Conservation (phyloP, 495 filamentous ascomycete species). For the Chaetomidium leptoderma region DNA sequence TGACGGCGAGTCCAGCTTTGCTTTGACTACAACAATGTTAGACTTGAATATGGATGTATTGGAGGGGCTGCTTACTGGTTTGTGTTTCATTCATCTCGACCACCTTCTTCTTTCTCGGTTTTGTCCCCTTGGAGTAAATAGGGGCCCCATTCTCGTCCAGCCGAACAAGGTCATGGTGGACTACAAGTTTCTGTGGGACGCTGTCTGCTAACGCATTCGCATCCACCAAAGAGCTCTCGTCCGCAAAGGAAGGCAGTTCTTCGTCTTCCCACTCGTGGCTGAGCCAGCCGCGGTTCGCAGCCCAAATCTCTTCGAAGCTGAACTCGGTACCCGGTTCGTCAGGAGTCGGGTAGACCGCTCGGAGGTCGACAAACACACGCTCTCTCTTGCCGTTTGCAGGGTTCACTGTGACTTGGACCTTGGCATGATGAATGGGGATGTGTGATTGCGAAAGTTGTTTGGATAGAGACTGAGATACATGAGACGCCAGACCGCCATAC, state of each 20-base stretch:
- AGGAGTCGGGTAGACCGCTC: conserved; percentile 74
- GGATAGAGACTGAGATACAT: conserved; percentile 54
- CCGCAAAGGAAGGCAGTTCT: conserved; percentile 15
- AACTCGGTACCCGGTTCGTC: conserved; percentile 64
- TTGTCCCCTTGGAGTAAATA: conserved; percentile 30
- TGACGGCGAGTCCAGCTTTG: conserved; percentile 83
- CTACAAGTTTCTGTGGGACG: conserved; percentile 40
- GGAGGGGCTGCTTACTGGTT: conserved; percentile 56
- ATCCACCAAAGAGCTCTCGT: conserved; percentile 25
- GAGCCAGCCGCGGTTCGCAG: conserved; percentile 73
- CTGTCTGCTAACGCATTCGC: conserved; percentile 25
- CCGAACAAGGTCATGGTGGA: conserved; percentile 42
- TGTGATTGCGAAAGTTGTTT: conserved; percentile 48
- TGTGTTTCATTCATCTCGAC: conserved; percentile 80
- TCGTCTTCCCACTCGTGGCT: conserved; percentile 62
- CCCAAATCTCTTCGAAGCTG: conserved; percentile 88
- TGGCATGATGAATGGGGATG: conserved; percentile 45
- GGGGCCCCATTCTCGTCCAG: conserved; percentile 52
- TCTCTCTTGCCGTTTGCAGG: conserved; percentile 73
- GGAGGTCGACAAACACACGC: conserved; percentile 78
- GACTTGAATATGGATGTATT: not conserved
- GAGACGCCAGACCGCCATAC: conserved; percentile 47
- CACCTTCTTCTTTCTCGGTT: conserved; percentile 62
- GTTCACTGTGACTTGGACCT: conserved; percentile 71
- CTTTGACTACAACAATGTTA: conserved; percentile 62